Conservation (phyloP, 1,139 yeast species). For the Lodderomyces beijingensis region DNA sequence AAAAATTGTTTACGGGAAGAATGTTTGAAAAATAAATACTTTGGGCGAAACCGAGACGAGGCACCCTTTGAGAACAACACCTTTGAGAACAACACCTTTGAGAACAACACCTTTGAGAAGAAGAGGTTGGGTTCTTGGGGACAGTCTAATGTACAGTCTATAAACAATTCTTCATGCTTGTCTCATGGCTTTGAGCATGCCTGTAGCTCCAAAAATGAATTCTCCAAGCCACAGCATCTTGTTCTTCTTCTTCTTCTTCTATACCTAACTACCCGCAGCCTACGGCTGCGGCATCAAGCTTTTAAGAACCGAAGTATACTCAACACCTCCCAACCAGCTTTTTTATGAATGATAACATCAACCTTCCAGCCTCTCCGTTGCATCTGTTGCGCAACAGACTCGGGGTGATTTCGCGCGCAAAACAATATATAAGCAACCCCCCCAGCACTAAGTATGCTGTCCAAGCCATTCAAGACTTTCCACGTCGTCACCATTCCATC, state of each 20-base stretch:
- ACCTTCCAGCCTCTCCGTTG: constrained; percentile 51
- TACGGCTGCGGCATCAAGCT: constrained; percentile 2
- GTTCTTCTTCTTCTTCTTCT: not conserved
- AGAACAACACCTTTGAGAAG: no score
- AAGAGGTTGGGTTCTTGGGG: no score
- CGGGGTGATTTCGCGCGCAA: constrained; percentile 85
- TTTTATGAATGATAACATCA: constrained; percentile 51
- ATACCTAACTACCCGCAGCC: not conserved
- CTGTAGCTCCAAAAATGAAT: constrained; percentile 1
- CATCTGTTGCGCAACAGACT: constrained; percentile 50
- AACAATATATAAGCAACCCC: constrained; percentile 83
- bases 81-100: no score
- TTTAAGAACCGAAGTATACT: constrained; percentile 55
- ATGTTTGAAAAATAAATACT: no score
- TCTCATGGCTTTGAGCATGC: constrained; percentile 1
- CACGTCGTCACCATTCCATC: constrained; percentile 87
- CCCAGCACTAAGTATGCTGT: constrained; percentile 37
- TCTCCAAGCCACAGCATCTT: not conserved
- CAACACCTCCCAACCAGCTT: constrained; percentile 97
- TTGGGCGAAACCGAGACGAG: no score
- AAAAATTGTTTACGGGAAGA: no score
- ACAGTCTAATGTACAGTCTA: no score
- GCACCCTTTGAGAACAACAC: no score
- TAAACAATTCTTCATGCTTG: no score
- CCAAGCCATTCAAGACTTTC: constrained; percentile 51